Percentiles rank a stretch among this genome's conserved stretches.
phyloP scores from a whole-genome alignment of 2,329 filamentous ascomycete genomes.

The Curvularia spicifera region DNA sequence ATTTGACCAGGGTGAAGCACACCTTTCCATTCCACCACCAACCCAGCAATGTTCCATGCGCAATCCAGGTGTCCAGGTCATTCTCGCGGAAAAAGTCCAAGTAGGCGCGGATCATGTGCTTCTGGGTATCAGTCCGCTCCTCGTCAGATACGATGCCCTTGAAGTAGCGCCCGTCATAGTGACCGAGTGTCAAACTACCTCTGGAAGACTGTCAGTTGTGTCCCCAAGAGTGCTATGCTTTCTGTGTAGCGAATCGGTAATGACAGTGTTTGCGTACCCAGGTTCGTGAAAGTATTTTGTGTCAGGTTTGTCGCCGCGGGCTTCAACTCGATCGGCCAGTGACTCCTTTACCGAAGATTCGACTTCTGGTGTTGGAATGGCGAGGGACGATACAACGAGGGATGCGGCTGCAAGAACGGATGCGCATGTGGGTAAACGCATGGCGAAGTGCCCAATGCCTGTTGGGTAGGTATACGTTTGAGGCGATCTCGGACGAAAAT shows the following conservation, averaged over 20 bases:
- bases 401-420: constrained; percentile 27
- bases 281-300: constrained; percentile 51
- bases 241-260: neutral
- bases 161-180: constrained; percentile 79
- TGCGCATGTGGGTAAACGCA: constrained; percentile 38
- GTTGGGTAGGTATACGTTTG: constrained; percentile 1
- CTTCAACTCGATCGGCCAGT: neutral
- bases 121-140: constrained; percentile 69
- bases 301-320: constrained; percentile 1
- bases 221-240: neutral
- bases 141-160: constrained; percentile 67
- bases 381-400: constrained; percentile 28
- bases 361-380: constrained; percentile 26
- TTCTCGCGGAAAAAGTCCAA: constrained; percentile 68
- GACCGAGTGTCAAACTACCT: constrained; percentile 63
- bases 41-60: constrained; percentile 81
- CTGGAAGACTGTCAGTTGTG: constrained; percentile 28
- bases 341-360: neutral
- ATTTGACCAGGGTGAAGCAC: constrained; percentile 5
- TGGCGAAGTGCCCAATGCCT: constrained; percentile 14
- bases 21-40: constrained; percentile 85
- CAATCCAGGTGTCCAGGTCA: constrained; percentile 81
- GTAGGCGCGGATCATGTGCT: constrained; percentile 76
- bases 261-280: constrained; percentile 36
- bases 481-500: neutral